Evolutionary conservation across 345 rosid species (phyloP).

Genomic region (Brassica nigra): DNA sequence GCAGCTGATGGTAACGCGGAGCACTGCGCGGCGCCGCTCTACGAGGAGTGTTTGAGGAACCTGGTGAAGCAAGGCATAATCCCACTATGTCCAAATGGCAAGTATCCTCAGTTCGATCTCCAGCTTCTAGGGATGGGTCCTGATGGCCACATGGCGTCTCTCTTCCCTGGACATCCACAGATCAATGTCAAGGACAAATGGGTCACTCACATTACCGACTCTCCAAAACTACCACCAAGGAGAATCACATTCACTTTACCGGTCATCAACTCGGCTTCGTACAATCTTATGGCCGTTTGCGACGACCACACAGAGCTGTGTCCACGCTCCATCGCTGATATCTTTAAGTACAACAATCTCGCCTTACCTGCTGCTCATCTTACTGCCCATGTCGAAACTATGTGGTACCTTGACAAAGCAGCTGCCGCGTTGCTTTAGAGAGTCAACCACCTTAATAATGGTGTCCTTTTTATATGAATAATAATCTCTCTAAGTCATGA

Average conservation of each 20-base stretch:
- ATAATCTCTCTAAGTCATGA: background rate
- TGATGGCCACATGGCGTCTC: conserved; percentile 84
- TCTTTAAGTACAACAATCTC: conserved; percentile 40
- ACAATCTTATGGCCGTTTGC: conserved; percentile 66
- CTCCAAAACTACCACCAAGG: conserved; percentile 79
- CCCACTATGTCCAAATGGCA: conserved; percentile 43
- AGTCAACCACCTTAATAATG: background rate
- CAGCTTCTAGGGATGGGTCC: conserved; percentile 88
- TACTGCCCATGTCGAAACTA: conserved; percentile 61
- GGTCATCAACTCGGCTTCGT: conserved; percentile 67
- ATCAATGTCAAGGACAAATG: conserved; percentile 62
- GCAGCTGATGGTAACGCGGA: conserved; percentile 74
- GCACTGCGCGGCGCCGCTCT: conserved; percentile 40
- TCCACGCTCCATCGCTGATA: conserved; percentile 54
- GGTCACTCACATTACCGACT: conserved; percentile 74
- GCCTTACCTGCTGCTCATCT: conserved; percentile 62
- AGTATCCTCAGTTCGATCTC: conserved; percentile 80
- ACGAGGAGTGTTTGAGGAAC: conserved; percentile 62
- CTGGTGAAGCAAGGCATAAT: conserved; percentile 47
- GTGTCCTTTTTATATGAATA: background rate
- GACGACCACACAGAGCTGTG: conserved; percentile 47
- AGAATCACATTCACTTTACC: conserved; percentile 87
- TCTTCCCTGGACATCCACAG: conserved; percentile 69
- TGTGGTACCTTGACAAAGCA: conserved; percentile 78
- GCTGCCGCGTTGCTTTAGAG: conserved; percentile 69